Percentiles rank a stretch among this genome's conserved stretches.
Evolutionary conservation across 352 stramenopile genomes (phyloP).

Genomic region (Pythium coloratum): DNA sequence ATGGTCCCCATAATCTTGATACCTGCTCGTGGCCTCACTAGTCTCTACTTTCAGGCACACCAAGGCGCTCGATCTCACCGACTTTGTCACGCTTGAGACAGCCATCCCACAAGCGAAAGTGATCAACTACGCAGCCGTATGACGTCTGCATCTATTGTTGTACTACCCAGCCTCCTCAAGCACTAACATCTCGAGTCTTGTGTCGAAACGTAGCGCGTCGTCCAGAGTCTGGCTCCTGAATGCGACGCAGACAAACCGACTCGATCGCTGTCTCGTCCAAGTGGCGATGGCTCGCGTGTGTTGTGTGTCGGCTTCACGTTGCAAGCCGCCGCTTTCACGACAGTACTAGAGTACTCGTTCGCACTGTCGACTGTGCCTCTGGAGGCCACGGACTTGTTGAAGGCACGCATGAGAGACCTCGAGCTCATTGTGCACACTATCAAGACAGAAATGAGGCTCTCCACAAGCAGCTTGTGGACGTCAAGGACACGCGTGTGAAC

Average conservation of each 20-base stretch:
- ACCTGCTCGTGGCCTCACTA: neutral
- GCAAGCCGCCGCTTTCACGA: neutral
- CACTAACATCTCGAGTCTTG: no score
- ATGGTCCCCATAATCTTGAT: no score
- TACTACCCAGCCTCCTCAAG: no score
- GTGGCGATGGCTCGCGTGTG: neutral
- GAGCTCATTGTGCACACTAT: no score
- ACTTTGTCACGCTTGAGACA: neutral
- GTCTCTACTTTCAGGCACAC: neutral
- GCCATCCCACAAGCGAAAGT: neutral
- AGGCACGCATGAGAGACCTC: no score
- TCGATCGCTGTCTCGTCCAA: neutral
- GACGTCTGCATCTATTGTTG: no score
- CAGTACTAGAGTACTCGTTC: neutral
- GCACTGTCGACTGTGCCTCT: no score
- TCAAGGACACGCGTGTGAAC: no score
- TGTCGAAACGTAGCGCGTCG: neutral
- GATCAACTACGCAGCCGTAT: neutral
- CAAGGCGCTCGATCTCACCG: neutral
- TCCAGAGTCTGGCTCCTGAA: neutral
- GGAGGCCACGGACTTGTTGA: no score
- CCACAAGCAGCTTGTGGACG: no score
- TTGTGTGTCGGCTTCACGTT: conserved; percentile 3
- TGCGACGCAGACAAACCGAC: neutral
- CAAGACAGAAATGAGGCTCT: no score